These are phyloP conservation scores for Lasiosphaeria ovina DNA, from an alignment of 495 filamentous ascomycete genomes.

Conservation along the genomic window DNA sequence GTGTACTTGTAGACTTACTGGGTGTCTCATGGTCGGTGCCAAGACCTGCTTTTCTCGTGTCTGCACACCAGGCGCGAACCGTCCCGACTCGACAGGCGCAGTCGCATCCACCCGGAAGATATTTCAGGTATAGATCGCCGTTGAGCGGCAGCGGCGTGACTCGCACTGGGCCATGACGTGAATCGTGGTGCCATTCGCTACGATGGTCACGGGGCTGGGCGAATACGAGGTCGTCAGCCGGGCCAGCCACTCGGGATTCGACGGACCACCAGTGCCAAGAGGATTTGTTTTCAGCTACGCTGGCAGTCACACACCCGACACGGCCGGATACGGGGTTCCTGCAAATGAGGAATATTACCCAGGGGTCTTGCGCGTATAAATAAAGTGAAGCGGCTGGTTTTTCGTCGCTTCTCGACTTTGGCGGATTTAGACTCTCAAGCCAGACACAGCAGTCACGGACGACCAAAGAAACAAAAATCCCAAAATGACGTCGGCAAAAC, in stretches of 20 bases:
- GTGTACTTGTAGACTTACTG: too few species aligned
- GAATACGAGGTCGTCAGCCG: neutral
- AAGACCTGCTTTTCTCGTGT: too few species aligned
- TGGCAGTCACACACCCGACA: neutral
- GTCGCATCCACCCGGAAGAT: too few species aligned
- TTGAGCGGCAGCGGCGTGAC: too few species aligned
- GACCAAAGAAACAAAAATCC: neutral
- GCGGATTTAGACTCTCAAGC: neutral
- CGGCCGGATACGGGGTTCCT: neutral
- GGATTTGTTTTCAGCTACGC: neutral
- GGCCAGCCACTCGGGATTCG: neutral
- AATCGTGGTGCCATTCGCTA: too few species aligned
- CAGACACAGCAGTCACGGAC: neutral
- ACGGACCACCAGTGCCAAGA: neutral
- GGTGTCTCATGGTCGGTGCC: too few species aligned
- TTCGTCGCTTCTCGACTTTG: neutral
- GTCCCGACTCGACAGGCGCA: too few species aligned
- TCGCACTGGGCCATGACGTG: too few species aligned
- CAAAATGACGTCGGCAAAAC: conserved; percentile 15
- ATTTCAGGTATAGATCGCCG: too few species aligned
- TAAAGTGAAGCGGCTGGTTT: neutral
- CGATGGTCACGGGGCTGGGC: neutral
- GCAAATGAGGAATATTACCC: neutral
- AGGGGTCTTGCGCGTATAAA: too few species aligned
- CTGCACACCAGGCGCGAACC: too few species aligned